Evolutionary conservation across 495 filamentous ascomycete species (phyloP).

Genomic region (Neurospora tetrasperma): DNA sequence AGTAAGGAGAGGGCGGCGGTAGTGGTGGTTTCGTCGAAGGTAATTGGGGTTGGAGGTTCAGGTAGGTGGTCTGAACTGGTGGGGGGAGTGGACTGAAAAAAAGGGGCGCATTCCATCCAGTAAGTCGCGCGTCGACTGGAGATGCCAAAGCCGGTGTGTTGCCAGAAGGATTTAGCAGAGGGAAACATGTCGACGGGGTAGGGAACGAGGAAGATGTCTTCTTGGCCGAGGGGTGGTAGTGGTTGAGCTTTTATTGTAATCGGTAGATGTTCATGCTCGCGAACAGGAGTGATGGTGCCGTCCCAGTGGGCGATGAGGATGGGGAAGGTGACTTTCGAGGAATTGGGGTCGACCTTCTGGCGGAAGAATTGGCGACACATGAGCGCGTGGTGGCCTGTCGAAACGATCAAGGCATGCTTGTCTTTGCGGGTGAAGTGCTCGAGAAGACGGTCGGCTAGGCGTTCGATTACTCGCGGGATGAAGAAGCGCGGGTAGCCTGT

Average conservation of each 20-base stretch:
- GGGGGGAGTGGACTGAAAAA: background rate
- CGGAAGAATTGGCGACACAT: background rate
- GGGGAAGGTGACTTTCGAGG: background rate
- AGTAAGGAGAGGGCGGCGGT: background rate
- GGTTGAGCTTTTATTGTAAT: background rate
- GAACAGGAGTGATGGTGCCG: background rate
- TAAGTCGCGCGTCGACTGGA: slow-evolving; percentile 16
- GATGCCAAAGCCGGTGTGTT: slow-evolving; percentile 22
- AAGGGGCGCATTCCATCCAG: slow-evolving; percentile 10
- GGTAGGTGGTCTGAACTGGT: too few relatives aligned
- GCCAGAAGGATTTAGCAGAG: slow-evolving; percentile 17
- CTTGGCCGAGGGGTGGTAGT: background rate
- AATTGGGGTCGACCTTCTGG: background rate
- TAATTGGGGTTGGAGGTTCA: background rate
- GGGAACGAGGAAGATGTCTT: slow-evolving; percentile 10
- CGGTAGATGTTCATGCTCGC: background rate
- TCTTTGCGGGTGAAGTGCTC: background rate
- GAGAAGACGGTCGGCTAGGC: slow-evolving; percentile 3
- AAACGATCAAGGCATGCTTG: background rate
- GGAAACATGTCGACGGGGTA: slow-evolving; percentile 5
- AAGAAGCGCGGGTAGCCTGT: slow-evolving; percentile 24
- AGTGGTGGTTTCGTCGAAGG: background rate
- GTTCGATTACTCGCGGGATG: slow-evolving; percentile 7
- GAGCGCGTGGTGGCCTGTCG: background rate
- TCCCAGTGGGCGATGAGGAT: slow-evolving; percentile 5